phyloP scores from a whole-genome alignment of 495 filamentous ascomycete genomes.

The Rostrohypoxylon terebratum region DNA sequence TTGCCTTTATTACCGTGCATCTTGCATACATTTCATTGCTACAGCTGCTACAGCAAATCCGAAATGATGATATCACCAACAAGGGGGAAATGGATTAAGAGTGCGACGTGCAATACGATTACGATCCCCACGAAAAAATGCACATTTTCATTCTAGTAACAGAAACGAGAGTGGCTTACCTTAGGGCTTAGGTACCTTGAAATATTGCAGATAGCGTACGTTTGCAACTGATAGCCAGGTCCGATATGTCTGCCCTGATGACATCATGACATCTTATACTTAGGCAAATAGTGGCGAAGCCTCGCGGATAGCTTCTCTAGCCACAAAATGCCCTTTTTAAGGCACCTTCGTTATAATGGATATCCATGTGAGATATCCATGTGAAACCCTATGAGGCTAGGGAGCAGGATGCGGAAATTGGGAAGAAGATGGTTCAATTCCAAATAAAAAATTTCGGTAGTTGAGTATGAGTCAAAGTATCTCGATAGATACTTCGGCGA shows the following conservation, averaged over 20 bases:
- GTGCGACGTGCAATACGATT: not conserved
- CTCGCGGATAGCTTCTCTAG: not conserved
- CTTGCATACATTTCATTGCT: not conserved
- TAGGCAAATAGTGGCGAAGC: not conserved
- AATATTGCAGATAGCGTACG: not conserved
- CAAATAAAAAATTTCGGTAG: not conserved
- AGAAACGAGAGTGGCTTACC: not conserved
- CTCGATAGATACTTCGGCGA: conserved; percentile 9
- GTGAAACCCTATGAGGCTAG: not conserved
- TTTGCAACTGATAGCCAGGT: not conserved
- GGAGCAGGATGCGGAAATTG: conserved; percentile 1
- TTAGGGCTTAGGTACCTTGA: no score
- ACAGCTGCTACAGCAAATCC: conserved; percentile 17
- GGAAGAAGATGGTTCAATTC: not conserved
- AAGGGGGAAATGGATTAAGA: not conserved
- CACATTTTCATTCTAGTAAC: not conserved
- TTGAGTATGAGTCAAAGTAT: conserved; percentile 2
- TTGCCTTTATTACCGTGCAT: not conserved
- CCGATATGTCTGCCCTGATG: not conserved
- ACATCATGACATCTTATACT: not conserved
- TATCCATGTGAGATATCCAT: not conserved
- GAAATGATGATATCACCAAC: not conserved
- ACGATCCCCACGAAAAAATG: not conserved
- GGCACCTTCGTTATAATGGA: not conserved
- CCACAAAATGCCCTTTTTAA: not conserved